These are phyloP conservation scores for Lipomyces spencermartinsiae DNA, from an alignment of 805 yeast species.

Conservation along the genomic window DNA sequence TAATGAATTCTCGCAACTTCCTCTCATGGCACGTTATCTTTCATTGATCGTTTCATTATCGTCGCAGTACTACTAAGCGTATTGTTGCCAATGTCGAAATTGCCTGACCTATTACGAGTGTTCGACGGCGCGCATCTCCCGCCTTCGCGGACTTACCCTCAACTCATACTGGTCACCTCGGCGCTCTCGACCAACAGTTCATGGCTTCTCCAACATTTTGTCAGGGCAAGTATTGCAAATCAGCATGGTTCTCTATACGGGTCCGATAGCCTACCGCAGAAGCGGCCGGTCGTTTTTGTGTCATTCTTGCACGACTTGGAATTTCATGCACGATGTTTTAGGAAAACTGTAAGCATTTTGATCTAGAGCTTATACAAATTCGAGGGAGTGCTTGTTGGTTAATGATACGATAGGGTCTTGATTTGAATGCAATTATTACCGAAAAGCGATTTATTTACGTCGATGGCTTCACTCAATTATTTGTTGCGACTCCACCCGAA, in stretches of 20 bases:
- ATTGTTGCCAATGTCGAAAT: slow-evolving; percentile 13
- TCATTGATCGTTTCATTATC: no score
- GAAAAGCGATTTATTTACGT: slow-evolving; percentile 16
- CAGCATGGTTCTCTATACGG: neutral
- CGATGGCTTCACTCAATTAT: slow-evolving; percentile 26
- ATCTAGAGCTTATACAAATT: neutral
- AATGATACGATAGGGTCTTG: slow-evolving; percentile 21
- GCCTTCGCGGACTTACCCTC: neutral
- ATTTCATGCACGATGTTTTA: slow-evolving; percentile 22
- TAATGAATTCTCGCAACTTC: neutral
- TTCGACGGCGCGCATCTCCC: slow-evolving; percentile 29
- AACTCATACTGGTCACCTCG: slow-evolving; percentile 17
- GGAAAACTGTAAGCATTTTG: slow-evolving; percentile 21
- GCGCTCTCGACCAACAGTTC: slow-evolving; percentile 22
- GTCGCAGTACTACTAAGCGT: neutral
- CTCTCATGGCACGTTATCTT: neutral
- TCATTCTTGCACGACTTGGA: slow-evolving; percentile 28
- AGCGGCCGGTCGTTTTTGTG: slow-evolving; percentile 19
- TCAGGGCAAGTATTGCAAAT: slow-evolving; percentile 3
- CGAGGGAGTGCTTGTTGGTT: neutral
- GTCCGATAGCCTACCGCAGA: neutral
- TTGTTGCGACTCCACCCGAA: slow-evolving; percentile 4
- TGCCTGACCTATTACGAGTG: slow-evolving; percentile 27
- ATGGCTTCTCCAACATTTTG: slow-evolving; percentile 33
- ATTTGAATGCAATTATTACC: neutral